Percentiles rank a stretch among this genome's conserved stretches.
Evolutionary conservation across 371 early-diverging fungal species (phyloP).

Genomic region (Chytridiales sp.): DNA sequence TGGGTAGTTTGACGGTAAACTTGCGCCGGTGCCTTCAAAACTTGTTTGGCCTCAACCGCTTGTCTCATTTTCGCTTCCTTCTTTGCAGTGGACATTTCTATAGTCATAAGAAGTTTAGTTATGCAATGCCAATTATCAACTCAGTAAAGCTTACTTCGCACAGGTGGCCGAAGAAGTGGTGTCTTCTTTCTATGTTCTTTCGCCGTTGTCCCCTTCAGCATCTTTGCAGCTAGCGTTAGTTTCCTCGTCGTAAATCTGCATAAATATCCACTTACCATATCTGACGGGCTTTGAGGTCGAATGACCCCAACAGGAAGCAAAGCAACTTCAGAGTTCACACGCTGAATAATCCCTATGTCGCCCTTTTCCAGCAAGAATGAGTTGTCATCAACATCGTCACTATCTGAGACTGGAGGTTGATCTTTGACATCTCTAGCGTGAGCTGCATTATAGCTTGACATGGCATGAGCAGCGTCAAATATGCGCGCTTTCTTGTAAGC

Average conservation of each 20-base stretch:
- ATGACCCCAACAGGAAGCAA: conserved; percentile 1
- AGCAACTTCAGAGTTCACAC: conserved; percentile 1
- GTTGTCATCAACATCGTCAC: neutral
- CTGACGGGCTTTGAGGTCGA: conserved; percentile 5
- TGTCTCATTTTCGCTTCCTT: neutral
- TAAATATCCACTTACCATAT: conserved; percentile 4
- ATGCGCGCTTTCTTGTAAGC: conserved; percentile 12
- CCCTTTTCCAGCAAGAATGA: neutral
- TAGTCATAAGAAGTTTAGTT: neutral
- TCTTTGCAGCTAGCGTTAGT: too few relatives aligned
- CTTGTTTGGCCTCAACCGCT: conserved; percentile 7
- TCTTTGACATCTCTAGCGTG: neutral
- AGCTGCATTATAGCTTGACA: conserved; percentile 17
- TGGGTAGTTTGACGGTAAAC: neutral
- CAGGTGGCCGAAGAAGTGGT: neutral
- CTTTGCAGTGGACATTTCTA: neutral
- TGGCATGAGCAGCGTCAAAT: conserved; percentile 15
- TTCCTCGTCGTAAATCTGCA: neutral
- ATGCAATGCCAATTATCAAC: neutral
- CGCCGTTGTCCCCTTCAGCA: too few relatives aligned
- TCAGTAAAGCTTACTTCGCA: conserved; percentile 6
- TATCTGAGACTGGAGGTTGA: too few relatives aligned
- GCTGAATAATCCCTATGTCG: conserved; percentile 9
- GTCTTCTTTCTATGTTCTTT: neutral
- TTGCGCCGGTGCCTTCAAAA: neutral